A percentile compares a stretch with the other conserved stretches of the same genome.
Conservation (phyloP, 2,329 filamentous ascomycete species). For the Fusarium goolgardi region DNA sequence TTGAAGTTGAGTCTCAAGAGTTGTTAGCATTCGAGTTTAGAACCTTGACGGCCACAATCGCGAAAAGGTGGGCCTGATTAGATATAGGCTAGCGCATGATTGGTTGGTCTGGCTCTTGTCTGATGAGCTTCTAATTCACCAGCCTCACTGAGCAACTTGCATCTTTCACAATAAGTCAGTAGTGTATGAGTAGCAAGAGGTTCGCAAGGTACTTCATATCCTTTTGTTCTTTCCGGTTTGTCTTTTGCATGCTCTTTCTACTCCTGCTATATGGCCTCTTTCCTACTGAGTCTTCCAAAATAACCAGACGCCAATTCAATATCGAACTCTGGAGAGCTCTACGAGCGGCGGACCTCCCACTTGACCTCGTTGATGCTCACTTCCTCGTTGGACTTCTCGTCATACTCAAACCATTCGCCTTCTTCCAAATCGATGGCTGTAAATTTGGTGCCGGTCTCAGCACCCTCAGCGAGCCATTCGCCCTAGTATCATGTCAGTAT, state of each 20-base stretch:
- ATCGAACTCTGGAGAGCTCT: conserved; percentile 36
- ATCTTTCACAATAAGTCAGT: conserved; percentile 3
- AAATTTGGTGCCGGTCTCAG: conserved; percentile 86
- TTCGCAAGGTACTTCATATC: neutral
- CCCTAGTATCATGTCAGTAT: conserved; percentile 66
- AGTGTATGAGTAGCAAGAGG: neutral
- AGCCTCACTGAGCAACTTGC: neutral
- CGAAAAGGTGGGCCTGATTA: conserved; percentile 23
- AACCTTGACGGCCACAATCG: conserved; percentile 29
- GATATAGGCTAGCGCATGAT: neutral
- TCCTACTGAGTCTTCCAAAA: neutral
- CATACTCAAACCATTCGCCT: conserved; percentile 98
- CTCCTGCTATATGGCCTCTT: neutral
- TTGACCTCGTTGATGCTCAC: conserved; percentile 90
- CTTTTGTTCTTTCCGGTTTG: neutral
- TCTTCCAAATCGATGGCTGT: conserved; percentile 83
- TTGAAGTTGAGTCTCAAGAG: conserved; percentile 7
- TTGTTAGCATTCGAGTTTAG: conserved; percentile 5
- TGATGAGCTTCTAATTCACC: neutral
- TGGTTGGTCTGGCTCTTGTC: conserved; percentile 2
- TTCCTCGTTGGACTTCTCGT: conserved; percentile 91
- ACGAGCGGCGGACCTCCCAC: conserved; percentile 85
- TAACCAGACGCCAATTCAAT: neutral
- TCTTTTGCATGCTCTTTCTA: neutral
- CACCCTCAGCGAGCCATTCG: conserved; percentile 86